These are phyloP conservation scores for Thermochaetoides thermophila DNA, from an alignment of 495 filamentous ascomycete species.

Conservation along the genomic window DNA sequence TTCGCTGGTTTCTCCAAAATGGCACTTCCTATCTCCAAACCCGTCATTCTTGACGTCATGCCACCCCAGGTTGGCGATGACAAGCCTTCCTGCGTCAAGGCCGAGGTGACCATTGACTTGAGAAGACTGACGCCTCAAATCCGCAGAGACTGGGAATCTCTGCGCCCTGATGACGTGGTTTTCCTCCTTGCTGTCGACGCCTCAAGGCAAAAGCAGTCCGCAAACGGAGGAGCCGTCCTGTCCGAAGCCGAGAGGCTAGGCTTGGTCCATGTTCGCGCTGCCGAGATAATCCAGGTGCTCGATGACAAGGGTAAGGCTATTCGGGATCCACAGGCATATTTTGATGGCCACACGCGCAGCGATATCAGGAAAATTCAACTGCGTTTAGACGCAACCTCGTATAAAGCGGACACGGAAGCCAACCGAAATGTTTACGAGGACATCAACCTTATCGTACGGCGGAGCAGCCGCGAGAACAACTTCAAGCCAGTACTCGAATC, in stretches of 20 bases:
- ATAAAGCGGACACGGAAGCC: constrained; percentile 66
- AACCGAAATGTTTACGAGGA: constrained; percentile 67
- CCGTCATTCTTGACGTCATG: constrained; percentile 74
- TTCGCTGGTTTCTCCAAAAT: constrained; percentile 86
- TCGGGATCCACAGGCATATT: constrained; percentile 38
- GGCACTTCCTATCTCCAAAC: constrained; percentile 74
- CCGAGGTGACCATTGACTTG: constrained; percentile 81
- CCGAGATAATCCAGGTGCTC: constrained; percentile 73
- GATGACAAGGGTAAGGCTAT: constrained; percentile 76
- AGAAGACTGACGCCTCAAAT: constrained; percentile 58
- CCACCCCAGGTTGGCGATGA: constrained; percentile 74
- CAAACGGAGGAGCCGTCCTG: constrained; percentile 36
- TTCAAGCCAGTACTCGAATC: constrained; percentile 90
- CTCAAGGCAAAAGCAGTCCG: constrained; percentile 34
- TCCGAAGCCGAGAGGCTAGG: constrained; percentile 44
- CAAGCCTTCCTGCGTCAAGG: constrained; percentile 70
- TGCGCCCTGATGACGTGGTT: constrained; percentile 79
- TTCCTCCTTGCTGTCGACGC: constrained; percentile 68
- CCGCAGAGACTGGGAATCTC: constrained; percentile 77
- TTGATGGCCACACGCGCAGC: constrained; percentile 28
- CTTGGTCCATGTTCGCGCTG: constrained; percentile 59
- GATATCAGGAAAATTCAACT: constrained; percentile 57
- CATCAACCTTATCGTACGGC: constrained; percentile 76
- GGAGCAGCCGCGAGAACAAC: constrained; percentile 86
- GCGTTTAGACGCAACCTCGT: constrained; percentile 64